Conservation (phyloP, 257 asterid species). For the Plantago ovata region DNA sequence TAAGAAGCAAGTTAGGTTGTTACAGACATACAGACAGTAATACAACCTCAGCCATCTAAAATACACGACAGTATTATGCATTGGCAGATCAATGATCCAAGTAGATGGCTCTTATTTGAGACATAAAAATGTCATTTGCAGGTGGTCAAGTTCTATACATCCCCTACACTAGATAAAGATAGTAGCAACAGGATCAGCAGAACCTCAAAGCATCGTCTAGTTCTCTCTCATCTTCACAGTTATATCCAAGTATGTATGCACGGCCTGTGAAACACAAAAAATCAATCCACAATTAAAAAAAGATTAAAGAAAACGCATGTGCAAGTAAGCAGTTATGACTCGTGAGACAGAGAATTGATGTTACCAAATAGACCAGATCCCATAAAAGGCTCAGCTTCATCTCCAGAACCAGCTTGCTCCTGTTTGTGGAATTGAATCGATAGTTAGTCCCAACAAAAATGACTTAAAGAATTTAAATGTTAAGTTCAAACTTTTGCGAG, state of each 20-base stretch:
- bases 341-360: constrained; percentile 3
- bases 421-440: constrained; percentile 49
- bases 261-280: constrained; percentile 48
- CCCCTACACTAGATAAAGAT: not conserved
- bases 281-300: not conserved
- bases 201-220: constrained; percentile 85
- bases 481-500: too few species aligned
- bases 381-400: constrained; percentile 95
- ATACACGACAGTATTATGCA: not conserved
- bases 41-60: too few species aligned
- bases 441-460: not conserved
- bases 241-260: constrained; percentile 81
- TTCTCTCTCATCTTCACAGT: constrained; percentile 85
- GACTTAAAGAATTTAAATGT: not conserved
- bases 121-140: constrained; percentile 1
- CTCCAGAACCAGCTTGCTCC: constrained; percentile 64
- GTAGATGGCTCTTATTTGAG: not conserved
- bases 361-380: constrained; percentile 96
- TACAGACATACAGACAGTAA: too few species aligned
- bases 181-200: constrained; percentile 40
- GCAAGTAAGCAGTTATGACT: not conserved
- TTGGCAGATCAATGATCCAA: not conserved
- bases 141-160: not conserved
- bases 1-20: too few species aligned
- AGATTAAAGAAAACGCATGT: not conserved